A percentile compares a stretch with the other conserved stretches of the same genome.
Conservation (phyloP, 139 green algal species). For the Diplosphaera chodatii region DNA sequence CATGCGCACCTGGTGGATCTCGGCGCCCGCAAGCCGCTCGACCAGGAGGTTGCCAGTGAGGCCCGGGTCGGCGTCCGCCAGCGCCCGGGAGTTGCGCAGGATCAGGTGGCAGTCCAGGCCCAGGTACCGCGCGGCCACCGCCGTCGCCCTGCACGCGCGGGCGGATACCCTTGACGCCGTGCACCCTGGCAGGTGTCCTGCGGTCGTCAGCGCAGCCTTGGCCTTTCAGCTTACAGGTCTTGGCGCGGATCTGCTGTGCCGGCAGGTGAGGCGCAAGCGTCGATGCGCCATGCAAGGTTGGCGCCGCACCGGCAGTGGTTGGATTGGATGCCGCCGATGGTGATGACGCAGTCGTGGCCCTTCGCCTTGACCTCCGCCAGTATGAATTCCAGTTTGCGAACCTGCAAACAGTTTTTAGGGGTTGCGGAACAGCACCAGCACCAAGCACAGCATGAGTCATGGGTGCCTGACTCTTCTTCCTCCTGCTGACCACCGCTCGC, state of each 20-base stretch:
- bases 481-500: no score
- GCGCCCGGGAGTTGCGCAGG: slow-evolving; percentile 58
- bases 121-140: slow-evolving; percentile 46
- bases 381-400: slow-evolving; percentile 95
- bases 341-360: slow-evolving; percentile 80
- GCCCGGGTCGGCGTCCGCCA: slow-evolving; percentile 71
- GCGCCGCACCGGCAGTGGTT: slow-evolving; percentile 78
- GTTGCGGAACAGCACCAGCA: no score
- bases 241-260: no score
- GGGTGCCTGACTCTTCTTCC: no score
- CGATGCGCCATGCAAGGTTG: no score
- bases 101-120: slow-evolving; percentile 82
- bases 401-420: no score
- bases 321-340: slow-evolving; percentile 86
- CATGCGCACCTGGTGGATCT: slow-evolving; percentile 14
- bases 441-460: no score
- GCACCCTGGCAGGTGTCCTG: no score
- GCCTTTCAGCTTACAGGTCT: no score
- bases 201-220: no score
- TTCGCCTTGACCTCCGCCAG: slow-evolving; percentile 62
- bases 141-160: not conserved
- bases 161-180: no score
- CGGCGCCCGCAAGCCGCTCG: slow-evolving; percentile 56
- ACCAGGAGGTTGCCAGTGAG: slow-evolving; percentile 90
- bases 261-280: no score